Percentiles rank a stretch among this genome's conserved stretches.
These are phyloP conservation scores for Bacidia gigantensis DNA, from an alignment of 495 filamentous ascomycete genomes.

Conservation along the genomic window DNA sequence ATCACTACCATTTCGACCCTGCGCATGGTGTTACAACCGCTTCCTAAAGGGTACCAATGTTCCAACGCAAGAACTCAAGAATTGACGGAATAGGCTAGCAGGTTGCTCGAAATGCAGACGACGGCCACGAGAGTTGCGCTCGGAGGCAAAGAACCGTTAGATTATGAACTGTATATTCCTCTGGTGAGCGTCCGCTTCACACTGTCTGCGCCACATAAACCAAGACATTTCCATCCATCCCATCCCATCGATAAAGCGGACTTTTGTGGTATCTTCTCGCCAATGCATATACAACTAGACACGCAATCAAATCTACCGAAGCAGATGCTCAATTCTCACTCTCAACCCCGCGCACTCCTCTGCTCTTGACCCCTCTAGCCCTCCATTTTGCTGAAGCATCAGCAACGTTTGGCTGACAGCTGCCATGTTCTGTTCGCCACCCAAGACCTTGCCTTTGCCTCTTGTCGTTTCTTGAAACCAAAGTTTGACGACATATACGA, in stretches of 20 bases:
- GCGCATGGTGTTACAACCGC: too few relatives aligned
- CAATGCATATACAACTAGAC: neutral
- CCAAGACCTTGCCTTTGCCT: constrained; percentile 38
- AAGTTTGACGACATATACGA: constrained; percentile 43
- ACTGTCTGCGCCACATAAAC: neutral
- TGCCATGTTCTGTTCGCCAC: constrained; percentile 36
- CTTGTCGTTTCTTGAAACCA: constrained; percentile 53
- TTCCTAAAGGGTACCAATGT: too few relatives aligned
- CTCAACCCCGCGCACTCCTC: constrained; percentile 28
- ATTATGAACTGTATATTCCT: neutral
- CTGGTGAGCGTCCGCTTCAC: neutral
- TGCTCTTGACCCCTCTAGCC: constrained; percentile 16
- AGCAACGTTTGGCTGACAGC: constrained; percentile 34
- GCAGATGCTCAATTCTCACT: constrained; percentile 30
- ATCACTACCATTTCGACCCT: too few relatives aligned
- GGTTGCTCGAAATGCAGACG: too few relatives aligned
- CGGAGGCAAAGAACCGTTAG: too few relatives aligned
- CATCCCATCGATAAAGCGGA: neutral
- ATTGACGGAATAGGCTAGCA: too few relatives aligned
- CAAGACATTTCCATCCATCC: neutral
- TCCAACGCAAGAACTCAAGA: too few relatives aligned
- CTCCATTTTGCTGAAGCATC: constrained; percentile 29
- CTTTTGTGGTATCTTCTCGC: neutral
- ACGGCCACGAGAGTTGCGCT: too few relatives aligned
- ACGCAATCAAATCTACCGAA: constrained; percentile 15